Conservation (phyloP, 1,139 yeast genomes). For the Taphrina communis region DNA sequence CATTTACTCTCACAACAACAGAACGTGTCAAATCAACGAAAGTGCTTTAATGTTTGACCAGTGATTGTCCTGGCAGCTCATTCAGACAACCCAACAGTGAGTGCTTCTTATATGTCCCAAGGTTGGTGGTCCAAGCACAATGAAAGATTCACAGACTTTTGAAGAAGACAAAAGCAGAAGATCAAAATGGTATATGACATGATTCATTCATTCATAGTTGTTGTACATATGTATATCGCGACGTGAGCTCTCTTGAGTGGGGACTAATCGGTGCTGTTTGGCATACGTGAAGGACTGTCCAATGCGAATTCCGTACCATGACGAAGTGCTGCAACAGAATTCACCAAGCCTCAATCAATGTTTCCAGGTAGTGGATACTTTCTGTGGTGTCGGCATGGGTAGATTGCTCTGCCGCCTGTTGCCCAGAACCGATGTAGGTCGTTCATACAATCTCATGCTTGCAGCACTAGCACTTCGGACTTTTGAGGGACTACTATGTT, state of each 20-base stretch:
- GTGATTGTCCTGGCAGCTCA: no score
- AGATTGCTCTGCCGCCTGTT: constrained; percentile 16
- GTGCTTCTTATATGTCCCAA: no score
- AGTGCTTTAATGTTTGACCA: no score
- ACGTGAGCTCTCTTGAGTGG: no score
- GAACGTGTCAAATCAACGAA: no score
- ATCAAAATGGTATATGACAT: no score
- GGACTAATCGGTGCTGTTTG: no score
- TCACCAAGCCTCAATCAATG: neutral
- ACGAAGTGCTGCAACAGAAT: neutral
- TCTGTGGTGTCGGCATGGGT: constrained; percentile 38
- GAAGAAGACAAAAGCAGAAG: no score
- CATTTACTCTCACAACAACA: no score
- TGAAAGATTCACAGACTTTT: neutral
- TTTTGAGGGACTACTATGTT: neutral
- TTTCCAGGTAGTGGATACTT: neutral
- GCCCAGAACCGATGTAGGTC: constrained; percentile 12
- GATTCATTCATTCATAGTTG: neutral
- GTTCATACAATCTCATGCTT: neutral
- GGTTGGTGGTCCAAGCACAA: neutral
- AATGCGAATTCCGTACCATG: neutral
- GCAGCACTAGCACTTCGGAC: constrained; percentile 5
- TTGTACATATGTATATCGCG: neutral
- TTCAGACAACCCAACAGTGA: no score
- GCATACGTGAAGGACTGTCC: no score